Evolutionary conservation across 495 filamentous ascomycete species (phyloP).

Genomic region (Extremus antarcticus): DNA sequence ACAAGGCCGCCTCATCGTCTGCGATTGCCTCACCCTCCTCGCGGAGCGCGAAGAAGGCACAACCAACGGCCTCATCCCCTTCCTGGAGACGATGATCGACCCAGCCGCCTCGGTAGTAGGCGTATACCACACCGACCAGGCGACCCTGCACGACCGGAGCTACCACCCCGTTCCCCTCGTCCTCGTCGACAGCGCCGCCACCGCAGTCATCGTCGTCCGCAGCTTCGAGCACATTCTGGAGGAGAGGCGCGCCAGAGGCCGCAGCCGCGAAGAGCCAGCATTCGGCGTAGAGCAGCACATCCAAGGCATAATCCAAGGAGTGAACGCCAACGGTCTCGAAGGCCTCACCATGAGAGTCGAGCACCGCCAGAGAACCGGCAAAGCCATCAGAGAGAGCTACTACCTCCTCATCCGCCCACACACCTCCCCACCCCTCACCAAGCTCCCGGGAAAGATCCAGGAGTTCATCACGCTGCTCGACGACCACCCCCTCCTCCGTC

Average conservation of each 20-base stretch:
- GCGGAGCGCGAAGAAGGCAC: slow-evolving; percentile 16
- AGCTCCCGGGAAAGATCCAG: slow-evolving; percentile 19
- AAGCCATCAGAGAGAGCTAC: slow-evolving; percentile 67
- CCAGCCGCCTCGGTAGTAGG: slow-evolving; percentile 46
- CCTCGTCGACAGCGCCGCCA: slow-evolving; percentile 57
- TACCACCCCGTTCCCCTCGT: slow-evolving; percentile 49
- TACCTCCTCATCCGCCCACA: slow-evolving; percentile 37
- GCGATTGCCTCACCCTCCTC: slow-evolving; percentile 53
- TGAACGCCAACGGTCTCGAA: slow-evolving; percentile 37
- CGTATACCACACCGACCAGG: slow-evolving; percentile 53
- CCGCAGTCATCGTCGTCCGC: slow-evolving; percentile 51
- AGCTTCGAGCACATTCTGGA: slow-evolving; percentile 60
- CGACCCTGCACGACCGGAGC: not conserved
- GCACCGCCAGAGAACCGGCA: slow-evolving; percentile 59
- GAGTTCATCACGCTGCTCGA: slow-evolving; percentile 59
- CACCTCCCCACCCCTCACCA: slow-evolving; percentile 1
- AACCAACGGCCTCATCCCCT: slow-evolving; percentile 38
- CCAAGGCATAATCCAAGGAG: slow-evolving; percentile 62
- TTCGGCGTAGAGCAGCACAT: slow-evolving; percentile 66
- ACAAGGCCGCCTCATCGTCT: slow-evolving; percentile 40
- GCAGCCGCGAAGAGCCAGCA: slow-evolving; percentile 56
- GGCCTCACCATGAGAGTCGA: slow-evolving; percentile 79
- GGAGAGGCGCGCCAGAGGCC: slow-evolving; percentile 54
- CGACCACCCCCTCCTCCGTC: slow-evolving; percentile 60
- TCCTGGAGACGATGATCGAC: slow-evolving; percentile 44